These are phyloP conservation scores for Cucurbita moschata DNA, from an alignment of 306 rosid genomes.

Conservation along the genomic window DNA sequence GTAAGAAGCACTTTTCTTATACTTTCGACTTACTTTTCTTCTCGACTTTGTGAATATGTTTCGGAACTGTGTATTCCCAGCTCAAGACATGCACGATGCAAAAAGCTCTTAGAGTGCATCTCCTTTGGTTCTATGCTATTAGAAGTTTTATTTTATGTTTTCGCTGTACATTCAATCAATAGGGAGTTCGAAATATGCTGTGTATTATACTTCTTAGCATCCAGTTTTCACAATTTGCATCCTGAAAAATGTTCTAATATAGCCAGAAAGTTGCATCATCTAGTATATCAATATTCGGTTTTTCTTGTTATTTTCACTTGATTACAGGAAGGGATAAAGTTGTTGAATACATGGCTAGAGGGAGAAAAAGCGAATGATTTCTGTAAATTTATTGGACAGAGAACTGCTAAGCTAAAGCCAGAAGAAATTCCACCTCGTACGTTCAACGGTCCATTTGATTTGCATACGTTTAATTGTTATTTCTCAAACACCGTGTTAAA, in stretches of 20 bases:
- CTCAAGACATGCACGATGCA: neutral
- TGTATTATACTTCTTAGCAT: neutral
- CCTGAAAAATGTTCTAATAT: neutral
- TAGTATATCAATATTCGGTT: neutral
- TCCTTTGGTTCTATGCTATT: neutral
- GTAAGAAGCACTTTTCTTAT: conserved; percentile 17
- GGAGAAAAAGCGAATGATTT: conserved; percentile 55
- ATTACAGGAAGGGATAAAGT: conserved; percentile 68
- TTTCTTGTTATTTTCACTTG: neutral
- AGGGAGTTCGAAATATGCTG: neutral
- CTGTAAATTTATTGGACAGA: conserved; percentile 56
- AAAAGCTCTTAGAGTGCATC: neutral
- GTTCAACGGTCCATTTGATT: neutral
- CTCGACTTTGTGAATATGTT: neutral
- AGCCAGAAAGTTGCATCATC: neutral
- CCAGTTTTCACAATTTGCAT: neutral
- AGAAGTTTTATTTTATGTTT: neutral
- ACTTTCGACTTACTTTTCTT: neutral
- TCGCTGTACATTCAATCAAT: neutral
- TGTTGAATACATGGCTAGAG: conserved; percentile 82
- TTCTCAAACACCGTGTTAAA: neutral
- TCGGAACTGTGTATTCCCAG: neutral
- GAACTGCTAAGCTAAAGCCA: conserved; percentile 52
- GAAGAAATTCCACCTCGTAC: conserved; percentile 60
- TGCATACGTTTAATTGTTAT: neutral